A percentile compares a stretch with the other conserved stretches of the same genome.
These are phyloP conservation scores for Lanmaoa pseudosensibilis DNA, from an alignment of 768 basidiomycete species.

Conservation along the genomic window DNA sequence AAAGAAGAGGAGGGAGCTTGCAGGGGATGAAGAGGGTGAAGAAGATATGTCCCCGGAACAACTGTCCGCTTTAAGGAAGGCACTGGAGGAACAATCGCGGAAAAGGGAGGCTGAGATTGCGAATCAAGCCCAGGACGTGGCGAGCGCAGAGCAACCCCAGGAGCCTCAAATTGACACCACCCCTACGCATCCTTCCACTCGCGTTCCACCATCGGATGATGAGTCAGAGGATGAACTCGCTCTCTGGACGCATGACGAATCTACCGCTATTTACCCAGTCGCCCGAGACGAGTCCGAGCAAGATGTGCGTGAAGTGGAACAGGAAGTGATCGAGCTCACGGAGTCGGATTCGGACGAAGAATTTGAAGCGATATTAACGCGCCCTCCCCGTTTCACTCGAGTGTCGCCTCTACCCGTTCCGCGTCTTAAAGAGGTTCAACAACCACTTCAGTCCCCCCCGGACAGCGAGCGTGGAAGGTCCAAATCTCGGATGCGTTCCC, in stretches of 20 bases:
- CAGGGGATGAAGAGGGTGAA: conserved; percentile 29
- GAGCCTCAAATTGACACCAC: conserved; percentile 16
- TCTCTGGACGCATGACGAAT: conserved; percentile 43
- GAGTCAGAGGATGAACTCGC: conserved; percentile 53
- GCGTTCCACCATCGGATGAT: conserved; percentile 18
- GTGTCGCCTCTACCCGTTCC: conserved; percentile 7
- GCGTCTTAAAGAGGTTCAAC: background rate
- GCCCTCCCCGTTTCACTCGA: conserved; percentile 18
- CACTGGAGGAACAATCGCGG: conserved; percentile 12
- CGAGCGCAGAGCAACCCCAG: background rate
- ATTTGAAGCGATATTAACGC: conserved; percentile 28
- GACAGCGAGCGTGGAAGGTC: conserved; percentile 16
- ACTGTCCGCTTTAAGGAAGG: conserved; percentile 15
- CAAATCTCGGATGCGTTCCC: conserved; percentile 9
- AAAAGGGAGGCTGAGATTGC: conserved; percentile 8
- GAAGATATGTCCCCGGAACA: conserved; percentile 25
- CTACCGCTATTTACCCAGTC: conserved; percentile 38
- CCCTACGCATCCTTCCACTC: conserved; percentile 14
- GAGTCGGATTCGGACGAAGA: conserved; percentile 33
- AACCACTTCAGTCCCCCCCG: conserved; percentile 15
- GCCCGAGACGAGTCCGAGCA: conserved; percentile 18
- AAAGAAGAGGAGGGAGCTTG: conserved; percentile 44
- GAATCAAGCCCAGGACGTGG: conserved; percentile 6
- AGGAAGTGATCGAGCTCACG: conserved; percentile 24
- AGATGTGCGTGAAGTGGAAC: conserved; percentile 16